Evolutionary conservation across 2,329 filamentous ascomycete species (phyloP), one percentile per base, ranked within the genome.

Genomic region (Xylaria sp.): DNA sequence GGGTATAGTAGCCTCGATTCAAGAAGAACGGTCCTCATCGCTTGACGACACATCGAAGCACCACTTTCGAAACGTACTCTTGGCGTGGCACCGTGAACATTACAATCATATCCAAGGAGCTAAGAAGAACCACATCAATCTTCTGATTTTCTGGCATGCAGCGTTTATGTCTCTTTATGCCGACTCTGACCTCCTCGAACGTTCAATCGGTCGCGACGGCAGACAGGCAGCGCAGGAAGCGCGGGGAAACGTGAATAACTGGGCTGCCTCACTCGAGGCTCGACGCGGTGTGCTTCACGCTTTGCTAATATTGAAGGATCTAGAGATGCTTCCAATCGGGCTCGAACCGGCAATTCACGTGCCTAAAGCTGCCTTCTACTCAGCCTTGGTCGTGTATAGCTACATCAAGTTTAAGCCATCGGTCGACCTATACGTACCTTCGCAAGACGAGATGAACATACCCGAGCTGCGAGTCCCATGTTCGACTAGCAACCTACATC

Each of bases 291-390:
- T 68, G 18, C 68, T 70, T 32, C 68, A 70, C 37, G 64, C 68
- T n/a, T 34, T 70, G 48, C 34, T 67, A 2, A 32, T 70, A 25
- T 44, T 70, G 34, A 70, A 67, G 28, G 60, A 70, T 37, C 44
- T 70, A 4, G 68, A 70, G 54, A 70, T 70, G 68, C 57, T 70
- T 50, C 68, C 68, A 28, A 70, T 70, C 60, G 68, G 68, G 13
- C 68, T 70, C 41, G 68, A 70, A 41, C 68, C 68, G 34, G 68
- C 68, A n/a, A 70, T 70, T 25, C 68, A 70, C 20, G 68, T 70
- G 48, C 68, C 68, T 23, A 70, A 70, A 48, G 68, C 68, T 28
- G 56, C 65, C 37, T 70, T 70, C 56, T 70, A 70, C 60, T 70
- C 68, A 15, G 68, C 64, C 10, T 32, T 70, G 60, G 56, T 70